These are phyloP conservation scores for Blastocladiella britannica DNA, from an alignment of 192 early-diverging fungal species.

Conservation along the genomic window DNA sequence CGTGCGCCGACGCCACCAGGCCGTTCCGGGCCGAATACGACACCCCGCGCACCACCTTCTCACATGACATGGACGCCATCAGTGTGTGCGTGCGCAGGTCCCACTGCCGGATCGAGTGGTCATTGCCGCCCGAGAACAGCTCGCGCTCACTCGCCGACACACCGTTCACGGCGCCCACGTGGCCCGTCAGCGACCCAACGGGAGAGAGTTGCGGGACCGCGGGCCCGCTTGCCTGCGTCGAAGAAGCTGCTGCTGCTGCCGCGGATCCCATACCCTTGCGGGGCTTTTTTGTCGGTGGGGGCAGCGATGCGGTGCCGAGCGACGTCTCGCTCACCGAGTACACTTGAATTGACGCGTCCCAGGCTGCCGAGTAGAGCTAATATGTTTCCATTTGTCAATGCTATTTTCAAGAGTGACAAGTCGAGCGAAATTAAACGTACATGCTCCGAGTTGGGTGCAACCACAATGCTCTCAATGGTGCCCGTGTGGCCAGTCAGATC, in stretches of 20 bases:
- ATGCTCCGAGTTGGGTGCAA: constrained; percentile 26
- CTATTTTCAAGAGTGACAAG: not conserved
- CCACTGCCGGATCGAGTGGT: constrained; percentile 82
- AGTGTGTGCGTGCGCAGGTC: constrained; percentile 60
- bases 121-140: constrained; percentile 70
- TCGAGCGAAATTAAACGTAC: constrained; percentile 3
- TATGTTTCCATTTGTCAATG: too few relatives aligned
- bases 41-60: constrained; percentile 55
- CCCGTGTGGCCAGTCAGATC: constrained; percentile 49
- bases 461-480: constrained; percentile 50
- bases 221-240: constrained; percentile 6
- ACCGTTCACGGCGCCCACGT: constrained; percentile 53
- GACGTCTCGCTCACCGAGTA: too few relatives aligned
- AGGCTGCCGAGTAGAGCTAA: constrained; percentile 52
- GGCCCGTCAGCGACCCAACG: constrained; percentile 34
- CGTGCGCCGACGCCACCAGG: constrained; percentile 72
- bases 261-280: too few relatives aligned
- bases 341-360: constrained; percentile 55
- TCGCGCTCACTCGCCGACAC: constrained; percentile 30
- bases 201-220: constrained; percentile 11
- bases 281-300: not conserved
- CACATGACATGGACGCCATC: constrained; percentile 59
- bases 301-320: too few relatives aligned
- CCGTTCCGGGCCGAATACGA: constrained; percentile 45
- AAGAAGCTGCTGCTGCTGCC: not conserved